These are phyloP conservation scores for Xerocomus cyaneibrunnescens DNA, from an alignment of 1,284 basidiomycete genomes.

Conservation along the genomic window DNA sequence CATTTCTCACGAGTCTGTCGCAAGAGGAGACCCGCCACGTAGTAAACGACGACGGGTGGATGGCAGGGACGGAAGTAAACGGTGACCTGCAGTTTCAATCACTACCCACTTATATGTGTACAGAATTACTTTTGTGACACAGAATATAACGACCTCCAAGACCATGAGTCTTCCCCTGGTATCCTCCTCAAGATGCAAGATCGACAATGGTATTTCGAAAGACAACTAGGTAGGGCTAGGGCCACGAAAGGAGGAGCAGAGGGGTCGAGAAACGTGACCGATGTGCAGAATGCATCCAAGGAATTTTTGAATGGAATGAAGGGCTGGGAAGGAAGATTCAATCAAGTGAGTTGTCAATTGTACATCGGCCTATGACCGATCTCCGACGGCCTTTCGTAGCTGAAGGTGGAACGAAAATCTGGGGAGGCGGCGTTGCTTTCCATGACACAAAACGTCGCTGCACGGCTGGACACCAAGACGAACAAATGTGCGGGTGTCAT, in stretches of 20 bases:
- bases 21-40: slow-evolving; percentile 57
- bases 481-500: slow-evolving; percentile 58
- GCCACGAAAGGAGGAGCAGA: slow-evolving; percentile 26
- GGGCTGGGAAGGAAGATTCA: slow-evolving; percentile 59
- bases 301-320: slow-evolving; percentile 48
- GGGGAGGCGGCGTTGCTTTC: slow-evolving; percentile 65
- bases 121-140: slow-evolving; percentile 68
- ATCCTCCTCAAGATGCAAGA: slow-evolving; percentile 85
- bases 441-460: slow-evolving; percentile 76
- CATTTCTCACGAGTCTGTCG: not conserved
- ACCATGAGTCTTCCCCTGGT: slow-evolving; percentile 59
- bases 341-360: slow-evolving; percentile 44
- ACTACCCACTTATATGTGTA: not conserved
- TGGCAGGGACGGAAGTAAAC: slow-evolving; percentile 34
- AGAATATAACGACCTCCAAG: slow-evolving; percentile 84
- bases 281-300: slow-evolving; percentile 45
- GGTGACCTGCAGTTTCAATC: slow-evolving; percentile 9
- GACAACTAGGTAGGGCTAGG: slow-evolving; percentile 44
- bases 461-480: slow-evolving; percentile 61
- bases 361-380: not conserved
- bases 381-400: slow-evolving; percentile 31
- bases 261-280: slow-evolving; percentile 36
- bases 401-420: slow-evolving; percentile 64
- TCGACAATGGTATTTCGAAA: slow-evolving; percentile 73
- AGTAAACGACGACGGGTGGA: slow-evolving; percentile 60